Evolutionary conservation across 768 basidiomycete genomes (phyloP).

Genomic region (Boletus speciosus): DNA sequence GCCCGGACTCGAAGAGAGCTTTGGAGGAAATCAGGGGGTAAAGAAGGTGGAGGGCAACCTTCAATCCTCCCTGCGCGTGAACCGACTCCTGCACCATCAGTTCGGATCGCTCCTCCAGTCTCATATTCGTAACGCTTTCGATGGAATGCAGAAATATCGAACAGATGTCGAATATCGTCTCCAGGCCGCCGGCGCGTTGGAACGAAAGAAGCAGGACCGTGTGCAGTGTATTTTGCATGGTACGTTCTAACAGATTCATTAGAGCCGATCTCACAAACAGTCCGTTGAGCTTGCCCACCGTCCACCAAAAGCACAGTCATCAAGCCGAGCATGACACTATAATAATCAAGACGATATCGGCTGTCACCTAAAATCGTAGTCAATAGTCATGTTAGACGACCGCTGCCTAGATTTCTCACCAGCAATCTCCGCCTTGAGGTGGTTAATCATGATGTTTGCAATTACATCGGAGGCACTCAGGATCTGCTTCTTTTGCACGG

Average conservation of each 20-base stretch:
- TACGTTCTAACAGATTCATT: slow-evolving; percentile 54
- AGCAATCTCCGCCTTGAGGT: slow-evolving; percentile 52
- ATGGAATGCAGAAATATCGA: slow-evolving; percentile 54
- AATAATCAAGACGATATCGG: slow-evolving; percentile 45
- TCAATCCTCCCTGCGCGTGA: slow-evolving; percentile 77
- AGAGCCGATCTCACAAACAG: background rate
- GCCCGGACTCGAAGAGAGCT: slow-evolving; percentile 79
- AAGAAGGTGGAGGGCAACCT: slow-evolving; percentile 76
- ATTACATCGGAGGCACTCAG: slow-evolving; percentile 62
- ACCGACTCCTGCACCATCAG: slow-evolving; percentile 59
- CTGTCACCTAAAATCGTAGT: slow-evolving; percentile 35
- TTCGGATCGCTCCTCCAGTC: slow-evolving; percentile 56
- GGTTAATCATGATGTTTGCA: slow-evolving; percentile 68
- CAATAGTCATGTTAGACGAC: slow-evolving; percentile 12
- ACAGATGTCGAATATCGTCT: slow-evolving; percentile 60
- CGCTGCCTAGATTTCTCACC: slow-evolving; percentile 41
- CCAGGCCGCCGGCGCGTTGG: slow-evolving; percentile 66
- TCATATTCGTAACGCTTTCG: slow-evolving; percentile 45
- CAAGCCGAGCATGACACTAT: slow-evolving; percentile 52
- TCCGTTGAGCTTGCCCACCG: slow-evolving; percentile 35
- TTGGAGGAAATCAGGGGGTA: slow-evolving; percentile 75
- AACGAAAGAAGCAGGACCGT: slow-evolving; percentile 80
- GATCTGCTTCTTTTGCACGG: slow-evolving; percentile 74
- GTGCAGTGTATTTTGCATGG: slow-evolving; percentile 69
- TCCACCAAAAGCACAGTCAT: slow-evolving; percentile 54